Base-by-base conservation (phyloP, 805 yeast genomes). In the Lachancea sp. region DNA sequence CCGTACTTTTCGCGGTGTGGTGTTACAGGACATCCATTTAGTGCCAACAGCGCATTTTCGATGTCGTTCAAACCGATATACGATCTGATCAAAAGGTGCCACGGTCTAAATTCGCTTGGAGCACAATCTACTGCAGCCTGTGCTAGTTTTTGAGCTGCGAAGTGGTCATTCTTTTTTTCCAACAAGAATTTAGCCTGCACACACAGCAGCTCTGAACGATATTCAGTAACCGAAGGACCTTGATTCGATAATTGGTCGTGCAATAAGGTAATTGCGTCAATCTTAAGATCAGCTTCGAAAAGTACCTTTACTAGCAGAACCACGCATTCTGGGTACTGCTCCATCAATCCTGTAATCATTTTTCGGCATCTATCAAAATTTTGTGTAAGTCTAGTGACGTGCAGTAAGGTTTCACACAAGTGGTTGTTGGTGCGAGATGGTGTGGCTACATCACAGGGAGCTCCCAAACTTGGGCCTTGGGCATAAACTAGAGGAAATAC, bases 1-100 rank as follows among this genome's bases (percentile, higher is more conserved):
- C 71, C 67, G 56, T 69, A 83, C 46, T 74, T 74, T 50, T 83
- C 92, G 54, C 77, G 80, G 52, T 78, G 77, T 8, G 83, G 75
- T 40, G 79, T 79, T 87, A 84, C 82, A 18, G 94, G 94, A 54
- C 89, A 82, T 12, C 90, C 78, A 52, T 84, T 84, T 48, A 84
- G 67, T 1, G 88, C 75, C 42, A 83, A 62, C 39, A 84, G 66
- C 1, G 92, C 84, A 49, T 80, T 74, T 55, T 83, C 89, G 56
- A 77, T 75, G 58, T 82, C 80, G 20, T 77, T 78, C 38, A 75
- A 56, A 33, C 72, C 71, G 29, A 83, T 75, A 58, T 83, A 83
- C 1, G 77, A 73, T 49, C 71, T 71, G 7, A 83, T 83, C 43
- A 84, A 60, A 42, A 75, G 62, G 3, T 80, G 71, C 95, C 95